Percentiles rank a stretch among this genome's conserved stretches.
phyloP scores from a whole-genome alignment of 306 rosid species.

The Luffa acutangula region DNA sequence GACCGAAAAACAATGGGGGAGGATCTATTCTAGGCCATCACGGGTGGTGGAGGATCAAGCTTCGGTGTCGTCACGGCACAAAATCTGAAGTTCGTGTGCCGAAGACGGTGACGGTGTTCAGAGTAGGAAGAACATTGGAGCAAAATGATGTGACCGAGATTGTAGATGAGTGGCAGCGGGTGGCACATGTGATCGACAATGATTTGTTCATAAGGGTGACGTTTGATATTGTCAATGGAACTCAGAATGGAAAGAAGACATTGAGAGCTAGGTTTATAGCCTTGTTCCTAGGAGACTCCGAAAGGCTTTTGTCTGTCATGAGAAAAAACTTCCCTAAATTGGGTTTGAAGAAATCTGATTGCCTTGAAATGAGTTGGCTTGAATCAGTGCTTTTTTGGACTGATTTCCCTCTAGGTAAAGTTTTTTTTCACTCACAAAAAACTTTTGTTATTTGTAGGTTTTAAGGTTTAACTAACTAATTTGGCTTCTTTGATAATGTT shows the following conservation, averaged over 20 bases:
- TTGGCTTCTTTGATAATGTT: no score
- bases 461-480: neutral
- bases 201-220: slow-evolving; percentile 44
- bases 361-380: slow-evolving; percentile 43
- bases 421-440: neutral
- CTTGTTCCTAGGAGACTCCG: slow-evolving; percentile 38
- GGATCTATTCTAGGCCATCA: slow-evolving; percentile 49
- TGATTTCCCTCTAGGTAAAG: neutral
- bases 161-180: slow-evolving; percentile 35
- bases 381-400: slow-evolving; percentile 38
- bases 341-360: slow-evolving; percentile 36
- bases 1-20: slow-evolving; percentile 41
- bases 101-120: slow-evolving; percentile 35
- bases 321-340: slow-evolving; percentile 28
- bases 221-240: slow-evolving; percentile 24
- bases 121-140: slow-evolving; percentile 25
- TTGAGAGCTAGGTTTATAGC: slow-evolving; percentile 30
- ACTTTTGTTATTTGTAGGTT: neutral
- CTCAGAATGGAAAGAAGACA: slow-evolving; percentile 17
- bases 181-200: slow-evolving; percentile 28
- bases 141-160: slow-evolving; percentile 30
- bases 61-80: slow-evolving; percentile 42
- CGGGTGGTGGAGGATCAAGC: slow-evolving; percentile 46
- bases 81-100: slow-evolving; percentile 35
- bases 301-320: slow-evolving; percentile 28